These are phyloP conservation scores for Neurospora hispaniola DNA, from an alignment of 495 filamentous ascomycete species.

Conservation along the genomic window DNA sequence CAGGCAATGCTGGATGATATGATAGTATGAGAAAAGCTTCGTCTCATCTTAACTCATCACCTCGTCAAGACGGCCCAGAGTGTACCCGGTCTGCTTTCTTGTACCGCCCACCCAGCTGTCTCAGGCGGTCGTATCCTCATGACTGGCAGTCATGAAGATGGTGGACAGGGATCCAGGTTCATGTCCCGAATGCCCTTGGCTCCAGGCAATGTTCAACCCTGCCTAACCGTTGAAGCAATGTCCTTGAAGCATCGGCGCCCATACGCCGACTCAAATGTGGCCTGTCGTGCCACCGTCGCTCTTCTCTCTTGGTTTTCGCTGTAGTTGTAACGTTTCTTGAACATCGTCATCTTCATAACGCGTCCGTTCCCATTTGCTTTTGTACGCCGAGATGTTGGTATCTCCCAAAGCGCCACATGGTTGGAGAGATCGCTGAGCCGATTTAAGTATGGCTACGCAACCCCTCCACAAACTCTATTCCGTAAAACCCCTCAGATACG, in stretches of 20 bases:
- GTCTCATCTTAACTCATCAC: background rate
- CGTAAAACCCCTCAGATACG: conserved; percentile 38
- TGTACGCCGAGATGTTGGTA: background rate
- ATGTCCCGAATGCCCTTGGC: background rate
- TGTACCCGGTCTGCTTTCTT: background rate
- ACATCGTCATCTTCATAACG: background rate
- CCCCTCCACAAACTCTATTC: background rate
- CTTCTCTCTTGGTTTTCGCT: background rate
- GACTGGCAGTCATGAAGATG: background rate
- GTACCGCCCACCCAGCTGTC: background rate
- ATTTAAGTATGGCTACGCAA: background rate
- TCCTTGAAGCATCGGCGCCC: background rate
- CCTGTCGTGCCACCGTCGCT: background rate
- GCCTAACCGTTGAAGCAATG: background rate
- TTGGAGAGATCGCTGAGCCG: background rate
- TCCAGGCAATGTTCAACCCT: background rate
- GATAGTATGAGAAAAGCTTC: background rate
- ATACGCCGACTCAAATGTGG: background rate
- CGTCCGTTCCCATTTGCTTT: background rate
- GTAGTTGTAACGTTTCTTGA: background rate
- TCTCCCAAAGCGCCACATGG: background rate
- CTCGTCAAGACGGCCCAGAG: background rate
- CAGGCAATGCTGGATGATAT: background rate
- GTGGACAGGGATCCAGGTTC: background rate
- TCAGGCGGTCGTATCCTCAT: background rate